phyloP scores from a whole-genome alignment of 495 filamentous ascomycete genomes.

The Emericellopsis terricola region DNA sequence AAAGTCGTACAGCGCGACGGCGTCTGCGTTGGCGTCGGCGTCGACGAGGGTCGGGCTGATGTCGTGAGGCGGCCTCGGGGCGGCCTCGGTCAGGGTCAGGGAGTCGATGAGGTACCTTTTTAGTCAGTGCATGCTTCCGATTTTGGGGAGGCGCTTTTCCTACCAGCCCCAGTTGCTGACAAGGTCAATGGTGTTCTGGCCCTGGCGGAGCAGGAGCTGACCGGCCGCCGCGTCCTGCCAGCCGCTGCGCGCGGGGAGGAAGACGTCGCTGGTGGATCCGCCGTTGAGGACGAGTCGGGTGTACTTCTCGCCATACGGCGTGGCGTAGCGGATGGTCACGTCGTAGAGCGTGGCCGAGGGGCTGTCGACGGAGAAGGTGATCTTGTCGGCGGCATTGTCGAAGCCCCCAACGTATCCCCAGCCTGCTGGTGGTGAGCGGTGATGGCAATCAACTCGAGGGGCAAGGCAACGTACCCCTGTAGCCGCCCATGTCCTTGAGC shows the following conservation, averaged over 20 bases:
- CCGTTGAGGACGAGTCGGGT: conserved; percentile 22
- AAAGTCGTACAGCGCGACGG: conserved; percentile 15
- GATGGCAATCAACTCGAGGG: neutral
- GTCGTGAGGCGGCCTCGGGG: conserved; percentile 16
- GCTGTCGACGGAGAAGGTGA: conserved; percentile 19
- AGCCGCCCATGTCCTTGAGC: too few species aligned
- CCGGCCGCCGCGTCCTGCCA: conserved; percentile 17
- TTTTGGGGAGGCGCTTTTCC: too few species aligned
- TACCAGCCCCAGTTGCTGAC: conserved; percentile 29
- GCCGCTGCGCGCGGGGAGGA: conserved; percentile 9
- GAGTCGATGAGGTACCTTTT: conserved; percentile 21
- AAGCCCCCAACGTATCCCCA: conserved; percentile 26
- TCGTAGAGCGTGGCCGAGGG: conserved; percentile 17
- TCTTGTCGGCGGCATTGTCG: conserved; percentile 16
- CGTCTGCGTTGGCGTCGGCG: conserved; percentile 7
- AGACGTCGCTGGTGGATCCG: conserved; percentile 19
- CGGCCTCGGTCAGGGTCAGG: conserved; percentile 17
- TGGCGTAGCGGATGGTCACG: conserved; percentile 18
- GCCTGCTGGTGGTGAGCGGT: conserved; percentile 6
- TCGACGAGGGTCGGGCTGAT: conserved; percentile 15
- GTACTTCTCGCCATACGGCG: conserved; percentile 22
- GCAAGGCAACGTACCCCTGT: conserved; percentile 5
- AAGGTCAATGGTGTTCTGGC: conserved; percentile 22
- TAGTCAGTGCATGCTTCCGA: neutral
- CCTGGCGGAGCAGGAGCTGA: conserved; percentile 22